Percentiles rank a stretch among this genome's conserved stretches.
Conservation (phyloP, 306 rosid genomes). For the Citrullus mucosospermus region DNA sequence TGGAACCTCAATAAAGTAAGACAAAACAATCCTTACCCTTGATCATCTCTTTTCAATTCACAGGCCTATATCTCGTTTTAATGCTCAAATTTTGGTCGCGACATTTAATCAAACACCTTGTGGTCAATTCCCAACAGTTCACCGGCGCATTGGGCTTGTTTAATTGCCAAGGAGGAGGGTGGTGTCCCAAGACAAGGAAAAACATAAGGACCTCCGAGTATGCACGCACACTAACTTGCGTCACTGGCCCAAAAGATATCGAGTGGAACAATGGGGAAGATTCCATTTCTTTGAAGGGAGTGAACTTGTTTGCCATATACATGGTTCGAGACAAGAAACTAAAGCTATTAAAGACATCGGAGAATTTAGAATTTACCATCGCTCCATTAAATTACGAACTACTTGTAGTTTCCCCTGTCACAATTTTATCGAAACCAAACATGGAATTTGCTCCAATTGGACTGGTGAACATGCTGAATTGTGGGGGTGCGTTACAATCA, state of each 20-base stretch:
- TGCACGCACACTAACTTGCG: slow-evolving; percentile 28
- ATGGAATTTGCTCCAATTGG: slow-evolving; percentile 57
- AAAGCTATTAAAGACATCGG: slow-evolving; percentile 33
- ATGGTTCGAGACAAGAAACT: slow-evolving; percentile 30
- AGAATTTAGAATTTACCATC: slow-evolving; percentile 33
- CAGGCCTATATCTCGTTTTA: background rate
- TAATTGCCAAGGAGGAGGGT: slow-evolving; percentile 85
- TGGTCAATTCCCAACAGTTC: slow-evolving; percentile 24
- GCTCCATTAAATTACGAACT: slow-evolving; percentile 49
- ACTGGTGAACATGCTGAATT: slow-evolving; percentile 55
- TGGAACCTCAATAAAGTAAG: slow-evolving; percentile 78
- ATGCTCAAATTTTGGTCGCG: background rate
- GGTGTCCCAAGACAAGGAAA: slow-evolving; percentile 42
- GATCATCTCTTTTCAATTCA: background rate
- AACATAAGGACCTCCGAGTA: slow-evolving; percentile 35
- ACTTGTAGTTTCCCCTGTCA: slow-evolving; percentile 36
- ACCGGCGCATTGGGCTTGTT: slow-evolving; percentile 52
- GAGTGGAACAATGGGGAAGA: slow-evolving; percentile 42
- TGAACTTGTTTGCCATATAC: slow-evolving; percentile 37
- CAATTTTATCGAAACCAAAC: slow-evolving; percentile 8
- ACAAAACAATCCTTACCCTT: background rate
- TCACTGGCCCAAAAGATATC: slow-evolving; percentile 40
- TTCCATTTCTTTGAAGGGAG: slow-evolving; percentile 29
- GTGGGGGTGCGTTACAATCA: slow-evolving; percentile 46
- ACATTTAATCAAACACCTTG: background rate